Conservation (phyloP, 2,329 filamentous ascomycete species). For the Thelonectria blattea region DNA sequence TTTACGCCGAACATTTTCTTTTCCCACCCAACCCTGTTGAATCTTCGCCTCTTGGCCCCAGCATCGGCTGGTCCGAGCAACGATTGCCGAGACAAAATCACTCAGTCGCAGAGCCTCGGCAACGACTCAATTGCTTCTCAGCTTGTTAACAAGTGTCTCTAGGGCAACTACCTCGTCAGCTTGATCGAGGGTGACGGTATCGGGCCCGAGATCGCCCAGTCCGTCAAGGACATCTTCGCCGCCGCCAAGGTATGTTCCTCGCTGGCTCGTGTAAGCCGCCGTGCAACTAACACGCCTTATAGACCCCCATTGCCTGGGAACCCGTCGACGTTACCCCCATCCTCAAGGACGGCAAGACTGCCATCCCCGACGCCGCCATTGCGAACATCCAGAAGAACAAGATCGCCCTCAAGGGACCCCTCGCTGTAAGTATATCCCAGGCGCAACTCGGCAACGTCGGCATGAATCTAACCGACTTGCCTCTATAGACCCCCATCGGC, state of each 20-base stretch:
- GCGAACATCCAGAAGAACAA: slow-evolving; percentile 94
- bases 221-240: slow-evolving; percentile 98
- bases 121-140: slow-evolving; percentile 25
- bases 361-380: slow-evolving; percentile 92
- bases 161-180: slow-evolving; percentile 96
- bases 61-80: slow-evolving; percentile 37
- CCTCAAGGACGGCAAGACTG: slow-evolving; percentile 92
- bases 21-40: background rate
- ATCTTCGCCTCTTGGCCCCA: slow-evolving; percentile 4
- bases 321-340: slow-evolving; percentile 94
- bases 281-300: slow-evolving; percentile 33
- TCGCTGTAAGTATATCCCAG: slow-evolving; percentile 71
- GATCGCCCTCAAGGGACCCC: slow-evolving; percentile 96
- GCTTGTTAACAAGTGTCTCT: slow-evolving; percentile 36
- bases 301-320: slow-evolving; percentile 96
- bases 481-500: slow-evolving; percentile 81
- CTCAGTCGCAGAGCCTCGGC: slow-evolving; percentile 43
- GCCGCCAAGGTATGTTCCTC: slow-evolving; percentile 78
- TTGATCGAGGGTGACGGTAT: slow-evolving; percentile 99
- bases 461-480: slow-evolving; percentile 22
- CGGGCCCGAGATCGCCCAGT: slow-evolving; percentile 95
- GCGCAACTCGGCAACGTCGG: slow-evolving; percentile 16
- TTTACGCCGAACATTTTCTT: slow-evolving; percentile 35
- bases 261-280: slow-evolving; percentile 6
- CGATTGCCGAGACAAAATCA: slow-evolving; percentile 47